phyloP scores from a whole-genome alignment of 2,329 filamentous ascomycete genomes.

The Biscogniauxia mediterranea region DNA sequence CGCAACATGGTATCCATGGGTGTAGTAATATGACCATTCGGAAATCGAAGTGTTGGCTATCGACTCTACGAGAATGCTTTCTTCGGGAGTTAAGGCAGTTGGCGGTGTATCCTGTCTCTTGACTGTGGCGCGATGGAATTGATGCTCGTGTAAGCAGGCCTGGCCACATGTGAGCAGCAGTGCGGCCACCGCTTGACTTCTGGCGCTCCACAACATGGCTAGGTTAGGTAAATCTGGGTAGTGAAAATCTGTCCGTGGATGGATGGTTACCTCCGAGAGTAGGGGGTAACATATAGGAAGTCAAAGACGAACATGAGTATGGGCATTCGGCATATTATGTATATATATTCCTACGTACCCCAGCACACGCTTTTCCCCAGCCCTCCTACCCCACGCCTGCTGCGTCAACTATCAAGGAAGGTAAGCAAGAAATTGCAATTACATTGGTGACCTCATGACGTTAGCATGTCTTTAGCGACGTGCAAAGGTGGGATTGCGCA shows the following conservation, averaged over 20 bases:
- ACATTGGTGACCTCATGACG: no score
- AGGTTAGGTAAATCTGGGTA: no score
- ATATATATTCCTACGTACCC: no score
- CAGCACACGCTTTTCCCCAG: no score
- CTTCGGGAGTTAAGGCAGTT: constrained; percentile 24
- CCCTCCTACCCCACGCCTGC: no score
- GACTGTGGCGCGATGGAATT: constrained; percentile 9
- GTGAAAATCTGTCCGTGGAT: neutral
- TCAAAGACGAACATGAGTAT: no score
- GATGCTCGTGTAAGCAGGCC: constrained; percentile 23
- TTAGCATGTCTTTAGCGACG: no score
- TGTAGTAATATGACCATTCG: constrained; percentile 35
- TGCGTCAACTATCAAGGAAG: no score
- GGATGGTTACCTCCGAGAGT: neutral
- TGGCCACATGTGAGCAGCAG: constrained; percentile 13
- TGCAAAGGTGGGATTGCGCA: no score
- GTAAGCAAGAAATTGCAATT: no score
- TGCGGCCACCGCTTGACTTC: constrained; percentile 2
- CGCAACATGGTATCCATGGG: constrained; percentile 32
- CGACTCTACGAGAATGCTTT: constrained; percentile 26
- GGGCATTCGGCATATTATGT: no score
- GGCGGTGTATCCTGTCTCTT: constrained; percentile 23
- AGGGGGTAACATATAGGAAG: no score
- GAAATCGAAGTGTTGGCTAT: constrained; percentile 30
- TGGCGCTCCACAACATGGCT: neutral